Percentiles rank a stretch among this genome's conserved stretches.
phyloP scores from a whole-genome alignment of 805 yeast genomes.

The Ogataea dorogensis region DNA sequence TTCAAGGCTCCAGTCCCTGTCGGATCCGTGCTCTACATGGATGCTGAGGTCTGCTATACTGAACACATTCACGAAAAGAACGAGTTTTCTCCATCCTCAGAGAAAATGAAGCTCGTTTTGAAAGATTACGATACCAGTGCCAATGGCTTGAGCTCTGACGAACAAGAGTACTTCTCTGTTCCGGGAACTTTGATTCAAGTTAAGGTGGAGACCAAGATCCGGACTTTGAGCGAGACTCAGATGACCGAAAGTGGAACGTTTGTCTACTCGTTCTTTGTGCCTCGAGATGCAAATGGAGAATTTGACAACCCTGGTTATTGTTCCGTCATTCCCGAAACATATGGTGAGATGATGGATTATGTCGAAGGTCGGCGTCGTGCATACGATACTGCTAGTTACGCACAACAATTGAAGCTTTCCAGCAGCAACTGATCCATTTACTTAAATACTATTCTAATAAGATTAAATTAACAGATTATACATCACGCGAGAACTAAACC shows the following conservation, averaged over 20 bases:
- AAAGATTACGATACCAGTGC: slow-evolving; percentile 57
- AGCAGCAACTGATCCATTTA: slow-evolving; percentile 10
- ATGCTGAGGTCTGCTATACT: slow-evolving; percentile 82
- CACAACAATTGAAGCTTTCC: slow-evolving; percentile 39
- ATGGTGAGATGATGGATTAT: slow-evolving; percentile 89
- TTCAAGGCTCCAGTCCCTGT: slow-evolving; percentile 96
- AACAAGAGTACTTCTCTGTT: slow-evolving; percentile 59
- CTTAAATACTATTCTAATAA: slow-evolving; percentile 3
- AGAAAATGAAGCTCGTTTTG: slow-evolving; percentile 24
- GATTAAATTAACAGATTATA: slow-evolving; percentile 1
- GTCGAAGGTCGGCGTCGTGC: slow-evolving; percentile 91
- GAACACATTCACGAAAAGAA: slow-evolving; percentile 58
- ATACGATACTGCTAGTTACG: slow-evolving; percentile 71
- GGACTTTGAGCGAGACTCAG: slow-evolving; percentile 50
- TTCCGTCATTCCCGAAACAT: slow-evolving; percentile 82
- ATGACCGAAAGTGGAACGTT: slow-evolving; percentile 80
- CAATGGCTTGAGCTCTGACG: slow-evolving; percentile 49
- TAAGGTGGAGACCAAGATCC: slow-evolving; percentile 79
- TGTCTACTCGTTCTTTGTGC: slow-evolving; percentile 85
- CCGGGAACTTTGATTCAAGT: slow-evolving; percentile 92
- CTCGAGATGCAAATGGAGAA: slow-evolving; percentile 47
- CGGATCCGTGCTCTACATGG: slow-evolving; percentile 82
- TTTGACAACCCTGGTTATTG: slow-evolving; percentile 56
- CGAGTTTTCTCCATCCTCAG: slow-evolving; percentile 28
- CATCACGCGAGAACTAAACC: slow-evolving; percentile 10